Conservation (phyloP, 1,284 basidiomycete species). For the Fomitopsis pinicola region DNA sequence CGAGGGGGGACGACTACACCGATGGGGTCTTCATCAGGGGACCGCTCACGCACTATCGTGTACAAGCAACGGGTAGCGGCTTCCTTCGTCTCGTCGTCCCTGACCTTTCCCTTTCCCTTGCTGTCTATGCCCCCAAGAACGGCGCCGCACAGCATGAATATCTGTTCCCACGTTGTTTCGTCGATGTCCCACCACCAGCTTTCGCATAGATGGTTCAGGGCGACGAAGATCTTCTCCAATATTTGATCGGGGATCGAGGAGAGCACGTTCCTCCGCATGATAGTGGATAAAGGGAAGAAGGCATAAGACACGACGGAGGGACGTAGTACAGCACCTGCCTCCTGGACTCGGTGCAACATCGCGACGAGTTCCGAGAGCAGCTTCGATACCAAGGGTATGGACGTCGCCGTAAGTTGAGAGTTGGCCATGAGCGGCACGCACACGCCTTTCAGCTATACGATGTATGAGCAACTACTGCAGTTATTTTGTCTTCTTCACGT, state of each 20-base stretch:
- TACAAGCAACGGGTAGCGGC: constrained; percentile 56
- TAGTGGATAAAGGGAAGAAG: constrained; percentile 81
- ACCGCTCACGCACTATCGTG: constrained; percentile 49
- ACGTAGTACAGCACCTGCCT: constrained; percentile 39
- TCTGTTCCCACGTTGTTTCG: constrained; percentile 70
- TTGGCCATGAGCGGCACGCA: constrained; percentile 77
- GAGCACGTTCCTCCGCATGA: constrained; percentile 71
- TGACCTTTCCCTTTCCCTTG: constrained; percentile 55
- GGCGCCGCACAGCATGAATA: constrained; percentile 78
- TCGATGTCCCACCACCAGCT: constrained; percentile 78
- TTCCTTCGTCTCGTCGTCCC: constrained; percentile 76
- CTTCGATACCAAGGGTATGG: constrained; percentile 43
- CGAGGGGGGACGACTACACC: constrained; percentile 28
- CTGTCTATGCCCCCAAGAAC: constrained; percentile 57
- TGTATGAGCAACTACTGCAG: background rate
- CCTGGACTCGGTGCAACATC: constrained; percentile 41
- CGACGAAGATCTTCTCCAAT: constrained; percentile 69
- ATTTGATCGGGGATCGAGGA: constrained; percentile 72
- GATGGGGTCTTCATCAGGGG: constrained; percentile 32
- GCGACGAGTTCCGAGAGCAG: constrained; percentile 52
- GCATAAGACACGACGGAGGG: constrained; percentile 75
- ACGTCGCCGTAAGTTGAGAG: constrained; percentile 52
- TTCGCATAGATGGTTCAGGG: constrained; percentile 59
- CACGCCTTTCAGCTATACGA: constrained; percentile 62
- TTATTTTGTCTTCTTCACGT: background rate